These are phyloP conservation scores for Globisporangium megalacanthum DNA, from an alignment of 352 stramenopile species.

Conservation along the genomic window DNA sequence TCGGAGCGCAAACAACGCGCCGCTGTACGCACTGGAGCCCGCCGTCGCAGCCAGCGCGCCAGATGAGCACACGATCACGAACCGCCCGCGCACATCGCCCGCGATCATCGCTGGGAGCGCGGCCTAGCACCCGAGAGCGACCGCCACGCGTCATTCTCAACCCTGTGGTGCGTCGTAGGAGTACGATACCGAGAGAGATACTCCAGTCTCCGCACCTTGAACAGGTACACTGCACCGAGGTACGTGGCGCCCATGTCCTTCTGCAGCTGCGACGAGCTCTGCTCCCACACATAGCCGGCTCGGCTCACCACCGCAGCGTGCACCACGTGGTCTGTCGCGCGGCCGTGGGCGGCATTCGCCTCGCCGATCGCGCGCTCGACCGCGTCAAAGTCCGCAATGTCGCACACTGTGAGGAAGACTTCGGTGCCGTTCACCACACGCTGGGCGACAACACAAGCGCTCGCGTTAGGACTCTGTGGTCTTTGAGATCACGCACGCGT, in stretches of 20 bases:
- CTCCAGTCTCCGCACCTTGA: slow-evolving; percentile 22
- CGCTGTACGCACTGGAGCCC: no score
- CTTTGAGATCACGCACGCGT: no score
- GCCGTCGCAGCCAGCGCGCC: no score
- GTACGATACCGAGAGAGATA: slow-evolving; percentile 23
- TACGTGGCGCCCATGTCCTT: slow-evolving; percentile 58
- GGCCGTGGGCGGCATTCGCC: slow-evolving; percentile 52
- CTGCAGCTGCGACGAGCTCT: slow-evolving; percentile 35
- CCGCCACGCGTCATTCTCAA: no score
- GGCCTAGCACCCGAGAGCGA: no score
- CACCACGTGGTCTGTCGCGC: slow-evolving; percentile 57
- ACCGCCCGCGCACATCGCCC: no score
- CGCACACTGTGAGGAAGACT: slow-evolving; percentile 35
- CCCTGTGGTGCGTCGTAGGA: no score
- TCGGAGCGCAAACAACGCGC: no score
- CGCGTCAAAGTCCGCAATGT: slow-evolving; percentile 30
- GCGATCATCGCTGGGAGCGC: no score
- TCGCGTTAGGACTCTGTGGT: no score
- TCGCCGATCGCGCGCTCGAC: slow-evolving; percentile 35
- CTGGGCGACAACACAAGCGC: no score
- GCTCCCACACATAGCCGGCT: slow-evolving; percentile 49
- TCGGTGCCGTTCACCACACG: no score
- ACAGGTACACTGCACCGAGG: slow-evolving; percentile 43
- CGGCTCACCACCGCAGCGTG: slow-evolving; percentile 27
- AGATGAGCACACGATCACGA: slow-evolving; percentile 30